Conservation (phyloP, 306 rosid species). For the Prunus armeniaca region DNA sequence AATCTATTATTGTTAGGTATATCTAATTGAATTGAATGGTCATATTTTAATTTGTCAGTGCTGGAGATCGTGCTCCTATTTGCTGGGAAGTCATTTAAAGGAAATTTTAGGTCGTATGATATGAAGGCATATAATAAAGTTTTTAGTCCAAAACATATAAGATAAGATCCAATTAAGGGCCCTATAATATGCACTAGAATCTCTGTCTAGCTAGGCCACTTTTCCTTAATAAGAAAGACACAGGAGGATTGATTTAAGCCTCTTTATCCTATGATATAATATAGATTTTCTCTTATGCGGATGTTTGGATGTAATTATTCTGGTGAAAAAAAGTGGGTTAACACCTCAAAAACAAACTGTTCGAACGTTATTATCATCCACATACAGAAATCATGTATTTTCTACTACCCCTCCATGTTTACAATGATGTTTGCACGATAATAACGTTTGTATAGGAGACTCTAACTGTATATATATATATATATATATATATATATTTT, state of each 20-base stretch:
- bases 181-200: background rate
- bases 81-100: background rate
- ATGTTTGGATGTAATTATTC: no score
- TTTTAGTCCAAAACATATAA: background rate
- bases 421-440: rapidly evolving
- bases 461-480: no score
- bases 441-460: no score
- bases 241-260: background rate
- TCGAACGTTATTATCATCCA: no score
- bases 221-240: background rate
- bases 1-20: background rate
- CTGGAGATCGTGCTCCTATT: slow-evolving; percentile 3
- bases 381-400: no score
- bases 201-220: background rate
- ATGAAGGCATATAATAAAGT: background rate
- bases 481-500: no score
- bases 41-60: background rate
- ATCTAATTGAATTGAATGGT: background rate
- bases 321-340: no score
- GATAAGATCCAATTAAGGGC: background rate
- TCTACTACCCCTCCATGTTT: rapidly evolving
- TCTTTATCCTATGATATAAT: no score
- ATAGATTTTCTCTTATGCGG: rapidly evolving
- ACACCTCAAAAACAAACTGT: no score
- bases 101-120: background rate